Base-by-base conservation (phyloP, 1,284 basidiomycete genomes). In the Phellopilus nigrolimitatus region DNA sequence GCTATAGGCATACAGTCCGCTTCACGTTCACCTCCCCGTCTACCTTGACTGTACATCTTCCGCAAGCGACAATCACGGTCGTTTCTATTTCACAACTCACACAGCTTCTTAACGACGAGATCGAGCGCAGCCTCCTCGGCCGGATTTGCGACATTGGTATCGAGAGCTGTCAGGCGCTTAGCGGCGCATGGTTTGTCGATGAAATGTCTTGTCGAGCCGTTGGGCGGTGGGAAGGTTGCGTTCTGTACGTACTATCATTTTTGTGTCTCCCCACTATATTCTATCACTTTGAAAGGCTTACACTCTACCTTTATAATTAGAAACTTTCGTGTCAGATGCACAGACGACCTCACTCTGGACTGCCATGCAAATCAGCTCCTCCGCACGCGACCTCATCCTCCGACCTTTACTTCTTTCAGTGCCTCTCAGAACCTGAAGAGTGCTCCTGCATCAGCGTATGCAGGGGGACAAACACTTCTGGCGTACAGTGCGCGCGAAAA, bases 101-200 rank as follows among this genome's bases (percentile, higher is more conserved):
- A n/a, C 84, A 88, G 56, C 68, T 90, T 9, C 72, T 90, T n/a
- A 71, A 70, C 10, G 87, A 90, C 58, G 87, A 90, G 63, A 76
- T 86, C 19, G 81, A 86, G 60, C 72, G 74, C 31, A 82, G 79
- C 56, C 66, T 90, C 43, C 70, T 90, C 19, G 70, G 75, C 27
- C 70, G 79, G 51, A 81, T 90, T 53, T 84, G 84, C 59, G 80
- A 80, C 49, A 68, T 83, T 27, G 87, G 88, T 4, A 70, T 68
- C 21, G 74, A 77, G 37, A 67, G 79, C 13, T 79, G 76, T 49
- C 73, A 78, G 48, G 60, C 64, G 39, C 69, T 79, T 15, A 78
- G 75, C 39, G 84, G 81, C 8, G 81, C 79, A 2, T 90, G 87
- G 87, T 87, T 90, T 58, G 79, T 89, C 10, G 87, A 90, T 59